Evolutionary conservation across 2,329 filamentous ascomycete species (phyloP).

Genomic region (Clarireedia paspali): DNA sequence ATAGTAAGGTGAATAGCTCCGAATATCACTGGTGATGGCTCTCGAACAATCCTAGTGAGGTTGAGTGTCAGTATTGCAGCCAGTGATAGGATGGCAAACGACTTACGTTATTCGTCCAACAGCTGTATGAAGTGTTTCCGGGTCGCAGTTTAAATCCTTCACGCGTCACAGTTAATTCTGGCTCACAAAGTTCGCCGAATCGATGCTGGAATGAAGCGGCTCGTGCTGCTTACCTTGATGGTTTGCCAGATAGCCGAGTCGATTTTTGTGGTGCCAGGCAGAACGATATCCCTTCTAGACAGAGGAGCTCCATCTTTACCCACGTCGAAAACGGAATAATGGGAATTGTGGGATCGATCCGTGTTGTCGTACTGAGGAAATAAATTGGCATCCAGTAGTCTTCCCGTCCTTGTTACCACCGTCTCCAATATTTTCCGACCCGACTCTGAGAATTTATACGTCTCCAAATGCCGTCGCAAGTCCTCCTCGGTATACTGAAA

Average conservation of each 20-base stretch:
- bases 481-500: conserved; percentile 36
- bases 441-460: conserved; percentile 35
- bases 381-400: conserved; percentile 14
- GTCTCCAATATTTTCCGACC: conserved; percentile 34
- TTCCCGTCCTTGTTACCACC: conserved; percentile 14
- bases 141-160: conserved; percentile 21
- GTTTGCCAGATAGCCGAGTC: conserved; percentile 23
- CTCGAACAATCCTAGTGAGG: conserved; percentile 40
- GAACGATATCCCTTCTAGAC: conserved; percentile 16
- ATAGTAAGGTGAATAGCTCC: conserved; percentile 52
- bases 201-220: background rate
- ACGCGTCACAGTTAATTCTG: background rate
- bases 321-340: conserved; percentile 26
- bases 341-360: conserved; percentile 19
- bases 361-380: conserved; percentile 17
- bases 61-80: no score
- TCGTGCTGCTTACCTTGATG: conserved; percentile 14
- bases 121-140: conserved; percentile 12
- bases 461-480: conserved; percentile 37
- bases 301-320: conserved; percentile 21
- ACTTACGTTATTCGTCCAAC: conserved; percentile 21
- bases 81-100: no score
- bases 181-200: no score
- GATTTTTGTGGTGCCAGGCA: conserved; percentile 16
- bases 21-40: conserved; percentile 52